phyloP scores from a whole-genome alignment of 1,284 basidiomycete species.

The Leccinum laetum region DNA sequence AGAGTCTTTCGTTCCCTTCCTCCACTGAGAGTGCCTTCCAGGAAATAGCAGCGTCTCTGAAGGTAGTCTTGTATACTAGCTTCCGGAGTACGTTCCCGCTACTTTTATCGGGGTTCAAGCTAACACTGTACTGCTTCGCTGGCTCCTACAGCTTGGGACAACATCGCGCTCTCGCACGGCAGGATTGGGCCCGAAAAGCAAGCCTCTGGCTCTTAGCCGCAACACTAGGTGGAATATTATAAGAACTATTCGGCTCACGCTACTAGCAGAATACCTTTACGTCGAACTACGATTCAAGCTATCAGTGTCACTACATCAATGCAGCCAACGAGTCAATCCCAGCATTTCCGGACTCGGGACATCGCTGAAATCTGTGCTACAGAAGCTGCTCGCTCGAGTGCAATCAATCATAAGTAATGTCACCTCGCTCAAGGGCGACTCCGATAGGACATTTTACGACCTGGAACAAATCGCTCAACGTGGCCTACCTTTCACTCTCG shows the following conservation, averaged over 20 bases:
- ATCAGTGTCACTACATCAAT: neutral
- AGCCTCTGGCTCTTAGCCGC: no score
- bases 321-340: neutral
- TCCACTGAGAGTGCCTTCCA: no score
- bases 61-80: no score
- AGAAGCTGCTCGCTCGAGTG: conserved; percentile 16
- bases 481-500: conserved; percentile 19
- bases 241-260: neutral
- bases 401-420: conserved; percentile 4
- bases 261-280: neutral
- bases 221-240: neutral
- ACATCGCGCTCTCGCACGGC: no score
- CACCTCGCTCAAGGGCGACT: neutral
- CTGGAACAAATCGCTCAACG: conserved; percentile 24
- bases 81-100: no score
- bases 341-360: neutral
- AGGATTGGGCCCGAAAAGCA: no score
- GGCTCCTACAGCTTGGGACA: no score
- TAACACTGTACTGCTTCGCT: no score
- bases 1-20: no score
- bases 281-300: neutral
- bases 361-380: conserved; percentile 11
- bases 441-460: conserved; percentile 10
- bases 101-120: no score
- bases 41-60: no score